Percentiles rank a stretch among this genome's conserved stretches.
Evolutionary conservation across 768 basidiomycete genomes (phyloP).

Genomic region (Clavaria fumosa): DNA sequence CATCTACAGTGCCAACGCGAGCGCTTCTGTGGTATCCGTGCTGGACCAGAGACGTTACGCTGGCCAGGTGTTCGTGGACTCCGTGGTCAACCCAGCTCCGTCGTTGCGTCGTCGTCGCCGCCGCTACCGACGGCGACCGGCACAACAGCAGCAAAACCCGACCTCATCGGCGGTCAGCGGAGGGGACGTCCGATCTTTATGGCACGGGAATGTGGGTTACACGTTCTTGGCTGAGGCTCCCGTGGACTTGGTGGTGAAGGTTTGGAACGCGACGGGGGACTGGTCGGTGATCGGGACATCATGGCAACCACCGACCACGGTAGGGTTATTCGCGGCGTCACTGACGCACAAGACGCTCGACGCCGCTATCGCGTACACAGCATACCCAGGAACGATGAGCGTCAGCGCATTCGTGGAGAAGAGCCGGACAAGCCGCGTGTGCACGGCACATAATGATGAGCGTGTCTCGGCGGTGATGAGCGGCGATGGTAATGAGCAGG

Average conservation of each 20-base stretch:
- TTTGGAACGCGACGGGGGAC: conserved; percentile 35
- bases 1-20: conserved; percentile 26
- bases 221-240: conserved; percentile 26
- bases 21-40: conserved; percentile 40
- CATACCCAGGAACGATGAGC: conserved; percentile 37
- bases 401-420: conserved; percentile 26
- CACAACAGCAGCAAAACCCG: conserved; percentile 1
- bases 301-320: conserved; percentile 36
- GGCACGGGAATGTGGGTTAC: conserved; percentile 59
- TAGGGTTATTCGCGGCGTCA: conserved; percentile 53
- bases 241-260: conserved; percentile 23
- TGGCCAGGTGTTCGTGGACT: conserved; percentile 30
- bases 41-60: conserved; percentile 45
- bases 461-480: conserved; percentile 35
- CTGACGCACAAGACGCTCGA: conserved; percentile 26
- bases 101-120: no score
- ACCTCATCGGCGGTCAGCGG: conserved; percentile 6
- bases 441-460: conserved; percentile 30
- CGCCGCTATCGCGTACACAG: conserved; percentile 33
- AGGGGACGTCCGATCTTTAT: conserved; percentile 26
- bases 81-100: no score
- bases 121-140: no score
- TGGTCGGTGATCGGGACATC: conserved; percentile 55
- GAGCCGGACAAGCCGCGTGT: conserved; percentile 16
- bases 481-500: conserved; percentile 26